These are phyloP conservation scores for Tetrapyrgos nigripes DNA, from an alignment of 1,284 basidiomycete species.

Conservation along the genomic window DNA sequence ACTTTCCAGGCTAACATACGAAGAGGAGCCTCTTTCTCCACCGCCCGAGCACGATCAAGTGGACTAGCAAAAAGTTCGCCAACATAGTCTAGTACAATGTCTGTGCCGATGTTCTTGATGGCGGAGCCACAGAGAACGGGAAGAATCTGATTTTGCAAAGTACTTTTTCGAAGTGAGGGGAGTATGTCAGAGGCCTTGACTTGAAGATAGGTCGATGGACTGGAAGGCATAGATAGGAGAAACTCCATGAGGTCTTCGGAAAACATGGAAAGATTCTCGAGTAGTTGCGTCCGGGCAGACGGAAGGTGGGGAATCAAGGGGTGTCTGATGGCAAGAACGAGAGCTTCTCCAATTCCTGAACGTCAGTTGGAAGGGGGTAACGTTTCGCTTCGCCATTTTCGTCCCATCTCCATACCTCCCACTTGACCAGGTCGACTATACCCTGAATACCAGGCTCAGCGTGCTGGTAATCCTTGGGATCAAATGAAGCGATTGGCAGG, in stretches of 20 bases:
- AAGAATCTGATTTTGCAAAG: conserved; percentile 69
- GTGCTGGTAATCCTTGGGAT: conserved; percentile 64
- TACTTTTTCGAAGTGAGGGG: conserved; percentile 71
- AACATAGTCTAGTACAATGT: conserved; percentile 82
- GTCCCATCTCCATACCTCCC: conserved; percentile 81
- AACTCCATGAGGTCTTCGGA: conserved; percentile 82
- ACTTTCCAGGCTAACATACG: conserved; percentile 89
- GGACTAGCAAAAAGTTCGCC: conserved; percentile 85
- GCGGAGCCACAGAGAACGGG: conserved; percentile 89
- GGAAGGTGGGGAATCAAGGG: conserved; percentile 71
- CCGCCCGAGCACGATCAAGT: conserved; percentile 60
- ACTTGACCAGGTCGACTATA: conserved; percentile 80
- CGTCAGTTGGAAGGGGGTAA: conserved; percentile 58
- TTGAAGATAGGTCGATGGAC: conserved; percentile 67
- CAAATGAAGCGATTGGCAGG: conserved; percentile 80
- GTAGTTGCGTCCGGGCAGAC: conserved; percentile 69
- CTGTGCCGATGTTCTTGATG: conserved; percentile 81
- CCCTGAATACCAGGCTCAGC: conserved; percentile 82
- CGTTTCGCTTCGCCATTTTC: conserved; percentile 49
- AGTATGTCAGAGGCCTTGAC: conserved; percentile 59
- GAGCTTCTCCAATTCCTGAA: conserved; percentile 47
- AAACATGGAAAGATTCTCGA: conserved; percentile 82
- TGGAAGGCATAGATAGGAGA: conserved; percentile 63
- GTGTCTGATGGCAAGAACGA: conserved; percentile 61
- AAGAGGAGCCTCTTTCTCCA: conserved; percentile 54